Base-by-base conservation (phyloP, 192 early-diverging fungal species). In the Rhizoclosmatium sp. region DNA sequence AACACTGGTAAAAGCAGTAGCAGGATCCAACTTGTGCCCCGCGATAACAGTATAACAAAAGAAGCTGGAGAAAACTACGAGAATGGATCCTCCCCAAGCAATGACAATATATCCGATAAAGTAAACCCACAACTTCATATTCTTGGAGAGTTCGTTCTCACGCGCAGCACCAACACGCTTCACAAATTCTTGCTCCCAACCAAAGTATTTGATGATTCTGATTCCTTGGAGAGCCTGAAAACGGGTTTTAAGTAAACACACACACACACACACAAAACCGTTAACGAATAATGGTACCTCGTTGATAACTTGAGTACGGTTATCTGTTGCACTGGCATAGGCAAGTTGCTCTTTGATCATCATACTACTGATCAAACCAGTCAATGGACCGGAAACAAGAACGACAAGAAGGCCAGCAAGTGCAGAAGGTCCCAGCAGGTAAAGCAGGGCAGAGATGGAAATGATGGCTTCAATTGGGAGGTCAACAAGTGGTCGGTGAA, bases 201-300 rank as follows among this genome's bases (percentile, higher is more conserved):
- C 85, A 65, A 89, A 86, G 73, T 84, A 98, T 81, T 99, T 99
- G 70, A 99, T 91, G n/a, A 98, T 94, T 23, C 95, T 89, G 54
- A 99, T 97, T 48, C 95, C 96, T 83, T 94, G 87, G 59, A 97
- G 85, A 75, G 95, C 85, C 71, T 72, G 56, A 21, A 72, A 31
- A 59, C 19, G 10, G 42, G 10, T 92, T 86, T 19, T n/a, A 19
- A 1, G 64, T 75, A 19, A 31, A n/a, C n/a, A n/a, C n/a, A n/a
- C n/a, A n/a, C n/a, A n/a, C n/a, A n/a, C n/a, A n/a, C n/a, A n/a
- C n/a, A n/a, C n/a, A n/a, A n/a, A n/a, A 16, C 14, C 44, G 14
- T 10, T 78, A 45, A 79, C 14, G 2, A 80, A 41, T 54, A 51
- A 61, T 10, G 95, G 83, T 80, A 95, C 85, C 82, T 99, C 96